Percentiles rank a stretch among this genome's conserved stretches.
Conservation (phyloP, 2,329 filamentous ascomycete genomes). For the Cercospora citrullina region DNA sequence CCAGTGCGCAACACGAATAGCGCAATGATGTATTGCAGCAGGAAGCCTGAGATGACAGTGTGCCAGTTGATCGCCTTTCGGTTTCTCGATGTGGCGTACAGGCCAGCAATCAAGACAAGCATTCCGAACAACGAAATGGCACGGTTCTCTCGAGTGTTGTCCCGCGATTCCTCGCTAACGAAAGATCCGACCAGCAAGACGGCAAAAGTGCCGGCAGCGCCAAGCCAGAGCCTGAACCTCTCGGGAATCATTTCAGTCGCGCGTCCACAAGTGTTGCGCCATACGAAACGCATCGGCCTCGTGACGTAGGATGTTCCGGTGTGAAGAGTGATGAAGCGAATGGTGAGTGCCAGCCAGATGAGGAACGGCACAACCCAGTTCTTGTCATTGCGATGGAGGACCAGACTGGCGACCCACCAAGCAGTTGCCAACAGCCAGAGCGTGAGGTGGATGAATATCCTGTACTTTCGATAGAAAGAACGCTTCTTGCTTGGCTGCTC, state of each 20-base stretch:
- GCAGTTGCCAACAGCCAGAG: conserved; percentile 40
- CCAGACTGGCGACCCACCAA: conserved; percentile 76
- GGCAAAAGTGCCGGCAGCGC: conserved; percentile 63
- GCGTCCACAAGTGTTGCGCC: conserved; percentile 64
- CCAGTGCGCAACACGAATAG: conserved; percentile 81
- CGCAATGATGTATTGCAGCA: conserved; percentile 83
- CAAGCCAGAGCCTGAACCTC: conserved; percentile 63
- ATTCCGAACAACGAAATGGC: conserved; percentile 80
- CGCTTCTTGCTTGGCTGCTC: conserved; percentile 28
- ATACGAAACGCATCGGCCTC: conserved; percentile 65
- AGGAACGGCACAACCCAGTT: conserved; percentile 86
- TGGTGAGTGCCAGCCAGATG: conserved; percentile 70
- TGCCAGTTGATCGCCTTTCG: conserved; percentile 56
- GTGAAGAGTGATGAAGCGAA: conserved; percentile 74
- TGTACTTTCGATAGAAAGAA: conserved; percentile 49
- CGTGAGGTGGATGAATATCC: conserved; percentile 44
- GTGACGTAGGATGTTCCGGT: conserved; percentile 67
- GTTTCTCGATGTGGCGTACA: conserved; percentile 72
- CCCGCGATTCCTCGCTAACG: conserved; percentile 65
- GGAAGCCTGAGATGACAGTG: conserved; percentile 78
- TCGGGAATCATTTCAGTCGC: conserved; percentile 65
- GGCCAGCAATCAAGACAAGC: conserved; percentile 63
- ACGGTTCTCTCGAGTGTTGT: conserved; percentile 79
- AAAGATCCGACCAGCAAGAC: conserved; percentile 79
- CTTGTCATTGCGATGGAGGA: conserved; percentile 69